A percentile compares a stretch with the other conserved stretches of the same genome.
phyloP scores from a whole-genome alignment of 768 basidiomycete genomes.

The Pholiota microspora region DNA sequence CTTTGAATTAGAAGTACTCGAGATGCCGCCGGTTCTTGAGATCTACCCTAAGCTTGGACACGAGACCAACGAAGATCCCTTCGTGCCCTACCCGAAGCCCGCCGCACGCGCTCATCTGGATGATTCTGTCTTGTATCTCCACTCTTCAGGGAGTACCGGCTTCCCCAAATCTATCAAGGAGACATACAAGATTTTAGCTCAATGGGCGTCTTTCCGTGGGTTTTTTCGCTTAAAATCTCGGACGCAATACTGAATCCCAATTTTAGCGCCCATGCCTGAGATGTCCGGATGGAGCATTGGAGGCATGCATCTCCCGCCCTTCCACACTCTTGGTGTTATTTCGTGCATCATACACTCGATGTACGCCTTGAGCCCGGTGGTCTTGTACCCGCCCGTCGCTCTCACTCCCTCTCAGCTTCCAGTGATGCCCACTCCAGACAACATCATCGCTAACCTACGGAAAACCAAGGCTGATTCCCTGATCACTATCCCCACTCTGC shows the following conservation, averaged over 20 bases:
- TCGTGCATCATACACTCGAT: conserved; percentile 27
- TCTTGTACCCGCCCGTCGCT: conserved; percentile 17
- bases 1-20: conserved; percentile 26
- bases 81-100: conserved; percentile 23
- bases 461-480: conserved; percentile 27
- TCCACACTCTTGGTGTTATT: conserved; percentile 34
- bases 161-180: conserved; percentile 41
- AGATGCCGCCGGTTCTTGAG: conserved; percentile 26
- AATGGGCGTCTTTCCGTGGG: conserved; percentile 38
- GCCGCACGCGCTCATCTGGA: conserved; percentile 9
- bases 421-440: conserved; percentile 27
- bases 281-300: conserved; percentile 20
- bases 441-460: conserved; percentile 31
- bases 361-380: conserved; percentile 12
- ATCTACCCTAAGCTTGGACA: conserved; percentile 39
- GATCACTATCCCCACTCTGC: conserved; percentile 35
- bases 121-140: conserved; percentile 33
- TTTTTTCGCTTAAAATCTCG: not conserved
- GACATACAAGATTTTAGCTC: conserved; percentile 24
- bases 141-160: conserved; percentile 51
- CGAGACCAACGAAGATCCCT: conserved; percentile 27
- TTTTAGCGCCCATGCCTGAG: not conserved
- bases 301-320: conserved; percentile 34
- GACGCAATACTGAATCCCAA: not conserved
- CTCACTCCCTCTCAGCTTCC: conserved; percentile 34